Percentiles rank a stretch among this genome's conserved stretches.
These are phyloP conservation scores for California macrophylla DNA, from an alignment of 441 rosid genomes.

Conservation along the genomic window DNA sequence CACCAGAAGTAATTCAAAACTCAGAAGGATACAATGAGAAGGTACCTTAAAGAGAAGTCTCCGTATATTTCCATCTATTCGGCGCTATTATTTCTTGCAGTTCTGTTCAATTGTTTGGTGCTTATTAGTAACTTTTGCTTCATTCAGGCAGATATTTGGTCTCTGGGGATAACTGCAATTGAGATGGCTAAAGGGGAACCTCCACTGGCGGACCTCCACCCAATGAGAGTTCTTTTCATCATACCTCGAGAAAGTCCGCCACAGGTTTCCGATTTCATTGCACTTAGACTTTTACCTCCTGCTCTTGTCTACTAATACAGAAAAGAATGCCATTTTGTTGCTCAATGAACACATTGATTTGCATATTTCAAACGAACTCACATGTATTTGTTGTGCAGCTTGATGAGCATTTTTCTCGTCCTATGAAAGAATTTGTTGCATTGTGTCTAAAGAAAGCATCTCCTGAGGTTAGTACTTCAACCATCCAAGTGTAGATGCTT, in stretches of 20 bases:
- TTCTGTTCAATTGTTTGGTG: slow-evolving; percentile 3
- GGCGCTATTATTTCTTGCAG: no score
- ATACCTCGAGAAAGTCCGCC: slow-evolving; percentile 99
- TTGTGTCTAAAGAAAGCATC: slow-evolving; percentile 83
- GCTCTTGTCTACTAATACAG: slow-evolving; percentile 18
- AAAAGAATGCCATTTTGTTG: slow-evolving; percentile 14
- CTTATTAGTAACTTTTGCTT: slow-evolving; percentile 18
- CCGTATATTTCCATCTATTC: neutral
- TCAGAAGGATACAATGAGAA: slow-evolving; percentile 95
- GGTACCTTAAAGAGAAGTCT: slow-evolving; percentile 32
- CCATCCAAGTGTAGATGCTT: neutral
- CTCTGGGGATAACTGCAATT: slow-evolving; percentile 92
- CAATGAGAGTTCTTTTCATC: slow-evolving; percentile 98
- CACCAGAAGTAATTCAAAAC: slow-evolving; percentile 98
- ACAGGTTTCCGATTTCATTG: slow-evolving; percentile 54
- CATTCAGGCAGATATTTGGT: slow-evolving; percentile 97
- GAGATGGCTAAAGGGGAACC: slow-evolving; percentile 99
- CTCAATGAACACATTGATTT: slow-evolving; percentile 10
- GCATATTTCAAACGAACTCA: slow-evolving; percentile 10
- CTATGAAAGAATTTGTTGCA: slow-evolving; percentile 91
- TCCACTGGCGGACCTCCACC: slow-evolving; percentile 98
- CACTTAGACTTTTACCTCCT: neutral
- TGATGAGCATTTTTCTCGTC: slow-evolving; percentile 98
- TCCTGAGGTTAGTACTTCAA: slow-evolving; percentile 53
- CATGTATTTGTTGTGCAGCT: slow-evolving; percentile 46